Evolutionary conservation across 176 grass and related monocot species (phyloP), one percentile per base, ranked within the genome.

Genomic region (Guadua angustifolia): DNA sequence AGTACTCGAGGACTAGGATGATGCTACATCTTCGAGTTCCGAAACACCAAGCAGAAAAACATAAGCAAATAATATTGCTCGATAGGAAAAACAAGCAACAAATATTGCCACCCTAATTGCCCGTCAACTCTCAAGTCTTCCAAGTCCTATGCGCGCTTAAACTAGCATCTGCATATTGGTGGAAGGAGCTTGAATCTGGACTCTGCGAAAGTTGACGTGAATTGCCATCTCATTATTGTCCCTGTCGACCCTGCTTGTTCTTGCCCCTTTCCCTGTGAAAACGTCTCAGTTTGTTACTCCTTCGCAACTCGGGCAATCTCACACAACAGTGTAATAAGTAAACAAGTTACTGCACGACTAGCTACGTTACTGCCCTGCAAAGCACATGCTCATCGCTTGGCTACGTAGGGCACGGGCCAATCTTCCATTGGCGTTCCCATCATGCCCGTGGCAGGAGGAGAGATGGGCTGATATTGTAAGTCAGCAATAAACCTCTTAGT

Each of bases 111-210:
- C 11, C 67, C 43, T 57, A 25, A 53, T 2, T 24, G 75, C 19
- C 74, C 35, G 62, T 8, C 74, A 61, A 71, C 52, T 42, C 50
- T 17, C 32, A 11, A n/a, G 55, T 71, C 86, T 33, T 22, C 47
- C 32, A 6, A 38, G 33, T 12, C 3, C 17, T 74, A 55, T 80
- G 59, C 69, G 50, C 18, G 69, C 42, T 59, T 69, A 66, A 83
- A 78, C 29, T 53, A 3, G 61, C 61, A 36, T 74, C 75, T 46
- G 69, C 40, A 26, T 61, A 21, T 68, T 74, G 88, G 63, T 26
- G 71, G 61, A 70, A 38, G 51, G 63, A 19, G 33, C 21, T 55
- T 77, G 77, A 38, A 65, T 81, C 82, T 77, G 47, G 66, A 77
- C 78, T 73, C 25, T 17, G 80, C 19, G 26, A n/a, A 45, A 83